These are phyloP conservation scores for Boletus sp. DNA, from an alignment of 768 basidiomycete genomes.

Conservation along the genomic window DNA sequence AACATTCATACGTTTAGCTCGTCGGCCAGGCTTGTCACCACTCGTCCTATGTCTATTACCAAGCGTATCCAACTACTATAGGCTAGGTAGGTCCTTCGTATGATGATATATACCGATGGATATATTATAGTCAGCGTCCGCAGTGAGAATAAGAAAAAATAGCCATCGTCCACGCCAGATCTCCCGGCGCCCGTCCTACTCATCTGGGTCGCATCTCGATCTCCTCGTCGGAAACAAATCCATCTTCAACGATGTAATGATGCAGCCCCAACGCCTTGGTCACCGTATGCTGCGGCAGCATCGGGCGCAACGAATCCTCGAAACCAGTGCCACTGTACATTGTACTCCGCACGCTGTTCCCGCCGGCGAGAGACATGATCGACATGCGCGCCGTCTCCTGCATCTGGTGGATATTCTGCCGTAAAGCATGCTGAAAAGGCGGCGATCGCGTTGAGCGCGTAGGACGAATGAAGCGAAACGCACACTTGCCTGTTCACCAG, in stretches of 20 bases:
- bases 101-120: not conserved
- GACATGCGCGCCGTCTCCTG: conserved; percentile 70
- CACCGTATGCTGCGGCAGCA: conserved; percentile 46
- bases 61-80: not conserved
- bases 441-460: not conserved
- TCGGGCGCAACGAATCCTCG: conserved; percentile 57
- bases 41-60: not conserved
- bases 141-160: not conserved
- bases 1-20: not conserved
- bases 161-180: not conserved
- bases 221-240: not conserved
- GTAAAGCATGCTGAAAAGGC: conserved; percentile 62
- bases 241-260: conserved; percentile 41
- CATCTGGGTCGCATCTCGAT: not conserved
- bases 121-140: not conserved
- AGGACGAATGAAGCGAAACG: not conserved
- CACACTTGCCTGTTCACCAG: conserved; percentile 75
- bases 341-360: conserved; percentile 47
- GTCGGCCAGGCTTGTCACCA: not conserved
- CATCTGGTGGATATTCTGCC: conserved; percentile 79
- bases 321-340: conserved; percentile 47
- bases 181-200: not conserved
- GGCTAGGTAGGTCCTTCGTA: not conserved
- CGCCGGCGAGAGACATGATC: conserved; percentile 49
- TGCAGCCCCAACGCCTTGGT: conserved; percentile 51